Evolutionary conservation across 2,329 filamentous ascomycete genomes (phyloP), one percentile per base, ranked within the genome.

Genomic region (Onygena corvina): DNA sequence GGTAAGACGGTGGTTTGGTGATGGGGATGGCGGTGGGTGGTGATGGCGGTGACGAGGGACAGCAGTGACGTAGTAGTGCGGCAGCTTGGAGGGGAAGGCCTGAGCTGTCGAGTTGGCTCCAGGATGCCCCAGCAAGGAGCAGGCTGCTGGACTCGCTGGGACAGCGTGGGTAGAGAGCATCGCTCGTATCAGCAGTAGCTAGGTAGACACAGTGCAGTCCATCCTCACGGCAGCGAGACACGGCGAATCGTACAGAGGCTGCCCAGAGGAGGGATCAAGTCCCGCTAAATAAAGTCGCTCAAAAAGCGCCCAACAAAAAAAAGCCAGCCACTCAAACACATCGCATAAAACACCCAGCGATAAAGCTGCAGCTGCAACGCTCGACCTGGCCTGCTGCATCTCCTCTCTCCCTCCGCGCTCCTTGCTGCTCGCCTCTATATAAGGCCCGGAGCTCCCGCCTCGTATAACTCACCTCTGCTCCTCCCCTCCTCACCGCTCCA

Each of bases 321-420:
- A 21, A 31, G n/a, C 8, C 42, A 46, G 16, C 42, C 42, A 46
- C 21, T 21, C 14, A 21, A 21, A 42, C 38, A 25, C 38, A 16
- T 21, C 18, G 18, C 21, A 25, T 42, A 42, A 42, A 42, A 42
- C 38, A 42, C 38, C 16, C 14, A 12, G 21, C n/a, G 8, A 5
- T 21, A 11, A 23, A 42, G 21, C 38, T 42, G 38, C 38, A 25
- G 21, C 38, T 42, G 38, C 23, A n/a, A 23, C 12, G 11, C n/a
- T n/a, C n/a, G n/a, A 56, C 49, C 50, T 50, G 54, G 47, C 48
- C 45, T 51, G 56, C 52, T 42, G 38, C 21, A 42, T 9, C 3
- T 8, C 21, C 16, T 12, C 11, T 49, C 53, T 54, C 14, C 3
- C n/a, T n/a, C n/a, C n/a, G n/a, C n/a, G n/a, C n/a, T n/a, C n/a